These are phyloP conservation scores for Ceratocystis eucalypticola DNA, from an alignment of 2,329 filamentous ascomycete genomes.

Conservation along the genomic window DNA sequence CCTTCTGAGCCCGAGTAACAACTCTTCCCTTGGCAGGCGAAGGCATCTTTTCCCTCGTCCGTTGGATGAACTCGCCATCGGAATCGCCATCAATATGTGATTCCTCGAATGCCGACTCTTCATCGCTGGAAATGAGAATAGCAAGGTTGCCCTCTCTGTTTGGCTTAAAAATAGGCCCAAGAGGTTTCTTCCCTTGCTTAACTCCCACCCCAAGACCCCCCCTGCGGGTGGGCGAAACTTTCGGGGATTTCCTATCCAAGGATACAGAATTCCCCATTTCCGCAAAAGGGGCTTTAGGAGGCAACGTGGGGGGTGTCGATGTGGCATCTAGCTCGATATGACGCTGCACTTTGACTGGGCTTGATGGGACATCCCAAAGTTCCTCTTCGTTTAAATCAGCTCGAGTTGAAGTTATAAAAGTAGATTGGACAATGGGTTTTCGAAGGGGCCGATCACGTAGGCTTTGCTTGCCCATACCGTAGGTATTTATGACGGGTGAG, in stretches of 20 bases:
- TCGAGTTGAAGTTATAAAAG: neutral
- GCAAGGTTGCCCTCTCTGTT: neutral
- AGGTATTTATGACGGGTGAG: neutral
- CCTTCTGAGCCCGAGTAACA: neutral
- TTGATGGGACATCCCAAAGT: constrained; percentile 6
- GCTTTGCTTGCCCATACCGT: neutral
- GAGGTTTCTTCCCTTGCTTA: neutral
- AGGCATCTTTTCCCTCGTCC: neutral
- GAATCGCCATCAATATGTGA: neutral
- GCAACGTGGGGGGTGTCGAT: neutral
- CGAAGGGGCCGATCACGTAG: neutral
- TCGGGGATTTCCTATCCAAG: neutral
- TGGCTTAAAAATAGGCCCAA: neutral
- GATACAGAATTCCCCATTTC: neutral
- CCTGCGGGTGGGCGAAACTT: neutral
- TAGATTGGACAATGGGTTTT: neutral
- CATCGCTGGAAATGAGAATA: constrained; percentile 13
- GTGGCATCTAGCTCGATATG: neutral
- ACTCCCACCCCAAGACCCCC: neutral
- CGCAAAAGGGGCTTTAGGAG: neutral
- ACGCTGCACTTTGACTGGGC: neutral
- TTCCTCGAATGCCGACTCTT: neutral
- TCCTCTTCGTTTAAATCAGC: neutral
- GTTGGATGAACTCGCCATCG: constrained; percentile 9
- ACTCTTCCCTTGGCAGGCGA: neutral